Evolutionary conservation across 352 stramenopile genomes (phyloP).

Genomic region (Phytophthora europaea): DNA sequence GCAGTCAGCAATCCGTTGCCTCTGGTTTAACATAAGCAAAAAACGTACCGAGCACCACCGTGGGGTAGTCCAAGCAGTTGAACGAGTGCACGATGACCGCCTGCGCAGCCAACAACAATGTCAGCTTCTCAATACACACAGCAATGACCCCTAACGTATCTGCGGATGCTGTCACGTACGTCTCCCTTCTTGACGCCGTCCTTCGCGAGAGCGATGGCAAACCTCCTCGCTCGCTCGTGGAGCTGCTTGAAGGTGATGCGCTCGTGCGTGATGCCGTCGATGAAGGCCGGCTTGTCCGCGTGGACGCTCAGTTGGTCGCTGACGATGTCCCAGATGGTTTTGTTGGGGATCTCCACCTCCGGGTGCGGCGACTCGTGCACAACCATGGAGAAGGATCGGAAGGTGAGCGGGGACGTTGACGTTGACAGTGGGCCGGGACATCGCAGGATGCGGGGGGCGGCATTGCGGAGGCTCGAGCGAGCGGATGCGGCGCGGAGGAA

Average conservation of each 20-base stretch:
- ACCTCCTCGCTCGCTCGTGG: slow-evolving; percentile 39
- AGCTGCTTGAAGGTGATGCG: slow-evolving; percentile 59
- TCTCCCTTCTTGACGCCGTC: slow-evolving; percentile 59
- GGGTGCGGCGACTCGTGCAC: slow-evolving; percentile 67
- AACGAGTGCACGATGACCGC: slow-evolving; percentile 40
- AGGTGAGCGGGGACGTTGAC: slow-evolving; percentile 24
- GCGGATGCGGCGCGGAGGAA: slow-evolving; percentile 26
- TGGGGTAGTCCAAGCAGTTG: background rate
- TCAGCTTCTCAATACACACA: slow-evolving; percentile 1
- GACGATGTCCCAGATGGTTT: slow-evolving; percentile 63
- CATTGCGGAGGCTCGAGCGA: slow-evolving; percentile 11
- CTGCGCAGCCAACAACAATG: slow-evolving; percentile 27
- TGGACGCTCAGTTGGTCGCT: slow-evolving; percentile 43
- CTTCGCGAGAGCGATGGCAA: slow-evolving; percentile 54
- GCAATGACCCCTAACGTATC: background rate
- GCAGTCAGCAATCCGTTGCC: slow-evolving; percentile 9
- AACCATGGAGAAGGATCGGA: slow-evolving; percentile 55
- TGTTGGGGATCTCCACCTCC: slow-evolving; percentile 57
- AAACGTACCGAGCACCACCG: slow-evolving; percentile 34
- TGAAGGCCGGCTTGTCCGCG: slow-evolving; percentile 57
- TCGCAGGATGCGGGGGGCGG: slow-evolving; percentile 6
- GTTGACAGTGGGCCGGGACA: background rate
- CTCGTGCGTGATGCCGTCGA: slow-evolving; percentile 66
- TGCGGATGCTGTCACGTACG: slow-evolving; percentile 22
- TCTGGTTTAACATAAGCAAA: slow-evolving; percentile 9